Conservation (phyloP, 352 stramenopile genomes). For the Globisporangium iwayamae region DNA sequence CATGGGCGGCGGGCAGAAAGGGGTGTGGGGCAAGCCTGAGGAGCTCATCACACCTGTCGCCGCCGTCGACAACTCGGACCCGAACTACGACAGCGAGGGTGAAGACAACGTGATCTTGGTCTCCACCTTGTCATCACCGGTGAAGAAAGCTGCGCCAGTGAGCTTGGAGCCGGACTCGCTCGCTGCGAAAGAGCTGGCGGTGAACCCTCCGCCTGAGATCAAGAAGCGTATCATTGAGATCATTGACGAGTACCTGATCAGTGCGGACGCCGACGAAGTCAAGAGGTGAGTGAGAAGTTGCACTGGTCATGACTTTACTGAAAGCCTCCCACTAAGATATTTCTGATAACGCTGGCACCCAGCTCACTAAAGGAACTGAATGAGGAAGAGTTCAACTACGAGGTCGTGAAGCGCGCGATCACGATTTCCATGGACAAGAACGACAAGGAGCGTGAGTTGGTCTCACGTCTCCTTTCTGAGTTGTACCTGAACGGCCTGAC, state of each 20-base stretch:
- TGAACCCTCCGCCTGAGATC: slow-evolving; percentile 65
- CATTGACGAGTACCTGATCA: slow-evolving; percentile 87
- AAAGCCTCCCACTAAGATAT: neutral
- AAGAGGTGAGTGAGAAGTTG: slow-evolving; percentile 40
- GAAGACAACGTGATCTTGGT: slow-evolving; percentile 89
- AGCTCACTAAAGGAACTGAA: slow-evolving; percentile 71
- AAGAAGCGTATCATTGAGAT: slow-evolving; percentile 93
- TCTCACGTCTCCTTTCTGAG: slow-evolving; percentile 91
- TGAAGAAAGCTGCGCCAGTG: slow-evolving; percentile 35
- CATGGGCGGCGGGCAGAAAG: slow-evolving; percentile 86
- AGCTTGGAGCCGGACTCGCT: slow-evolving; percentile 64
- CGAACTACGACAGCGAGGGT: slow-evolving; percentile 91
- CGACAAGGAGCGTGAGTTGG: slow-evolving; percentile 90
- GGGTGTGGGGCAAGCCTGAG: slow-evolving; percentile 72
- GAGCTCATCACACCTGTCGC: slow-evolving; percentile 63
- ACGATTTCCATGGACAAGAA: slow-evolving; percentile 94
- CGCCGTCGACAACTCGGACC: slow-evolving; percentile 88
- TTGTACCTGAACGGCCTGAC: slow-evolving; percentile 90
- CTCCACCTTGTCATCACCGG: slow-evolving; percentile 42
- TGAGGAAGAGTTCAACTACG: slow-evolving; percentile 81
- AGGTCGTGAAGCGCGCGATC: slow-evolving; percentile 94
- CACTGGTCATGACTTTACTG: neutral
- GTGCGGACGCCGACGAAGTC: slow-evolving; percentile 89
- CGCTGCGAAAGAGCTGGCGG: slow-evolving; percentile 70
- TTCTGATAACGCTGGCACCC: neutral